phyloP scores from a whole-genome alignment of 768 basidiomycete species.

The Leucogyrophana mollusca region DNA sequence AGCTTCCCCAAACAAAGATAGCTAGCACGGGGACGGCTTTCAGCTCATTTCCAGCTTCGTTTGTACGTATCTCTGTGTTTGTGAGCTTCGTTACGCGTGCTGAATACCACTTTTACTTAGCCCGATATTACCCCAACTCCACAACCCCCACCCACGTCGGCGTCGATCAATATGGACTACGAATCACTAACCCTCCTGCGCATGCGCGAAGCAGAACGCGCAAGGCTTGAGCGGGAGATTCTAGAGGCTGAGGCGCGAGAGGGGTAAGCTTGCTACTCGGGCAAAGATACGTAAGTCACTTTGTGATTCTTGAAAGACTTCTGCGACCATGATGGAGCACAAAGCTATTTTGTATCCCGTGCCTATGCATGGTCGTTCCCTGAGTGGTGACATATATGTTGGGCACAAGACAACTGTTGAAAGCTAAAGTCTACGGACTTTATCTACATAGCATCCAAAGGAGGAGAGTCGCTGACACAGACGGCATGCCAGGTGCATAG shows the following conservation, averaged over 20 bases:
- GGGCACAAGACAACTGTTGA: no score
- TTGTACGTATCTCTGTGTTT: slow-evolving; percentile 39
- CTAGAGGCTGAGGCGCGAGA: slow-evolving; percentile 62
- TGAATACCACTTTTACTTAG: slow-evolving; percentile 7
- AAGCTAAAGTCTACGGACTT: no score
- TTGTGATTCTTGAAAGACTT: no score
- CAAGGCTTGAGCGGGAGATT: slow-evolving; percentile 74
- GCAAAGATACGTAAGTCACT: no score
- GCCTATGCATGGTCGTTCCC: no score
- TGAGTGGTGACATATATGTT: no score
- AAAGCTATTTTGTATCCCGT: neutral
- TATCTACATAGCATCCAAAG: no score
- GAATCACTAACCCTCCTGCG: slow-evolving; percentile 80
- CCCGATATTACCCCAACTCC: slow-evolving; percentile 15
- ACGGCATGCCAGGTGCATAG: no score
- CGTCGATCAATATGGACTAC: slow-evolving; percentile 59
- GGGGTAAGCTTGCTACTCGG: no score
- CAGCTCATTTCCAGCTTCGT: slow-evolving; percentile 57
- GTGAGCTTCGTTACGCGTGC: slow-evolving; percentile 6
- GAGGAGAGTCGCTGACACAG: no score
- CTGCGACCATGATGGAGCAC: no score
- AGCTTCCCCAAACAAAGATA: slow-evolving; percentile 4
- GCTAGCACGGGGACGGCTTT: slow-evolving; percentile 36
- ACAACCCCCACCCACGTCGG: slow-evolving; percentile 18
- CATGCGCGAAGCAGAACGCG: slow-evolving; percentile 78